phyloP scores from a whole-genome alignment of 345 rosid genomes.

The Euphorbia pulcherrima region DNA sequence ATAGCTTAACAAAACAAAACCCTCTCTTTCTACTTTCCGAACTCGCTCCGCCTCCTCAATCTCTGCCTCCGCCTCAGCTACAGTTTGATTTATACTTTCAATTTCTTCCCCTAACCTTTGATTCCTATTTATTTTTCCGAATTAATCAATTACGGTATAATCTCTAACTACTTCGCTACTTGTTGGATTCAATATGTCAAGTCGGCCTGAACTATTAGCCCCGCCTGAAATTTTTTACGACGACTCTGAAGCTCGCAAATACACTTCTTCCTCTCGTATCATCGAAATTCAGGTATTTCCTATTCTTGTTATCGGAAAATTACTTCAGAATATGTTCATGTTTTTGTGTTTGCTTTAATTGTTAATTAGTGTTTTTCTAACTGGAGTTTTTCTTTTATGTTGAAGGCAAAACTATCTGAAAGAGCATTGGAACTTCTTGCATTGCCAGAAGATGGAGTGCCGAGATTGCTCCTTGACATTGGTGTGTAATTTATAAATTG shows the following conservation, averaged over 20 bases:
- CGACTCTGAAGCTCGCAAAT: conserved; percentile 80
- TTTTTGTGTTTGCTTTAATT: neutral
- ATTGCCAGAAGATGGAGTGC: conserved; percentile 72
- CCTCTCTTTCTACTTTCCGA: no score
- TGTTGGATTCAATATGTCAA: conserved; percentile 42
- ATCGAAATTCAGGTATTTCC: conserved; percentile 76
- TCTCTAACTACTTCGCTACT: neutral
- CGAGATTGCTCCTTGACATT: conserved; percentile 79
- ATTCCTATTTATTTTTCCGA: no score
- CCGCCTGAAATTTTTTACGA: conserved; percentile 96
- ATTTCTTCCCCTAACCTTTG: no score
- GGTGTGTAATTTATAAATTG: conserved; percentile 36
- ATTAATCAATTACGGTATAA: no score
- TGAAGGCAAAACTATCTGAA: conserved; percentile 72
- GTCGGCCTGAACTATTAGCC: conserved; percentile 71
- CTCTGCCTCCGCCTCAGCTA: no score
- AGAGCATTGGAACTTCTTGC: conserved; percentile 96
- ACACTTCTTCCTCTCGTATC: conserved; percentile 92
- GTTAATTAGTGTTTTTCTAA: neutral
- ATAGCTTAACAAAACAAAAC: no score
- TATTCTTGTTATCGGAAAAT: neutral
- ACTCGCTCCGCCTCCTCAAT: no score
- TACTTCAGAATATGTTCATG: neutral
- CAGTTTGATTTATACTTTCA: no score
- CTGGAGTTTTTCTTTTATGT: neutral